These are phyloP conservation scores for Leccinum disarticulatum DNA, from an alignment of 768 basidiomycete species.

Conservation along the genomic window DNA sequence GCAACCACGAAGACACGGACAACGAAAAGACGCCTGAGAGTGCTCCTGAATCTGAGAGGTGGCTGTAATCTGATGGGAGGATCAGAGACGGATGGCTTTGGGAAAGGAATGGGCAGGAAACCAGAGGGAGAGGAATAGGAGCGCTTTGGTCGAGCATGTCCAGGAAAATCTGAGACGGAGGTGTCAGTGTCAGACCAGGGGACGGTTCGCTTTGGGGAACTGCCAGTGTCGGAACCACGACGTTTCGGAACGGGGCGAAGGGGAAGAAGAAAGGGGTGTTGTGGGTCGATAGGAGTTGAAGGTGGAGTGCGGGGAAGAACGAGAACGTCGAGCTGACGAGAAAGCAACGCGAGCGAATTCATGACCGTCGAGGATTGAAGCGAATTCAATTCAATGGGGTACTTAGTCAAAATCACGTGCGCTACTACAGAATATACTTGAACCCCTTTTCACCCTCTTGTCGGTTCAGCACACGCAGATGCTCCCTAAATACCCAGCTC, in stretches of 20 bases:
- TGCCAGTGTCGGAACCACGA: conserved; percentile 28
- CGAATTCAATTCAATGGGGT: neutral
- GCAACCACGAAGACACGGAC: conserved; percentile 66
- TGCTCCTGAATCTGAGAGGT: conserved; percentile 38
- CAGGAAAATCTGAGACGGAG: conserved; percentile 33
- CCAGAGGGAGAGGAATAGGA: conserved; percentile 65
- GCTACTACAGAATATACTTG: conserved; percentile 46
- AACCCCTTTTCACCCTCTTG: conserved; percentile 36
- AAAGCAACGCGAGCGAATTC: conserved; percentile 82
- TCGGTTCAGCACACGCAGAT: conserved; percentile 44
- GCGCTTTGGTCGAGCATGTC: conserved; percentile 45
- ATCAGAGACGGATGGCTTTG: conserved; percentile 32
- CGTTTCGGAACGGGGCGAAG: conserved; percentile 24
- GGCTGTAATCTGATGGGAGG: conserved; percentile 36
- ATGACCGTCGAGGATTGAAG: conserved; percentile 36
- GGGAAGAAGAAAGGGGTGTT: conserved; percentile 32
- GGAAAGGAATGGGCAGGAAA: conserved; percentile 40
- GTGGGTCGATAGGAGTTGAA: conserved; percentile 49
- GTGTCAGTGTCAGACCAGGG: conserved; percentile 57
- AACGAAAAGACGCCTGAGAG: conserved; percentile 63
- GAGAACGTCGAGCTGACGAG: conserved; percentile 79
- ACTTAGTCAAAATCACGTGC: conserved; percentile 8
- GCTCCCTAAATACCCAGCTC: conserved; percentile 45
- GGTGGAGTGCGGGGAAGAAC: conserved; percentile 60
- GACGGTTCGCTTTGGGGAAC: conserved; percentile 45